Evolutionary conservation across 345 rosid genomes (phyloP).

Genomic region (Eucalyptus regnans): DNA sequence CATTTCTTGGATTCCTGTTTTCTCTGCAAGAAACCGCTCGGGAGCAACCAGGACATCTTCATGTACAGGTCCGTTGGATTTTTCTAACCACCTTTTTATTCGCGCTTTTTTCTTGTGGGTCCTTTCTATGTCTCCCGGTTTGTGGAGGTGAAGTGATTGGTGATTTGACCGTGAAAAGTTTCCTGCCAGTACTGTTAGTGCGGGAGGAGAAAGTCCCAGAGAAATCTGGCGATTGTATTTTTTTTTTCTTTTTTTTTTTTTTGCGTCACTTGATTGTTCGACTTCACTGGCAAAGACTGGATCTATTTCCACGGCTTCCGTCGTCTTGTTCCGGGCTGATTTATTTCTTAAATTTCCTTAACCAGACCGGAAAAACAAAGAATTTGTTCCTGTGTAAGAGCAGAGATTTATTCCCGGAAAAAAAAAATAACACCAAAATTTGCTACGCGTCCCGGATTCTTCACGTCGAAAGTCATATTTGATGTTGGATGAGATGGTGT

Average conservation of each 20-base stretch:
- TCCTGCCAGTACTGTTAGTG: background rate
- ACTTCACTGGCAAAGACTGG: background rate
- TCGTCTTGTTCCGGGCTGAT: background rate
- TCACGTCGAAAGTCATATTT: background rate
- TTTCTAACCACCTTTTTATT: no score
- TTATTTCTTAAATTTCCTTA: background rate
- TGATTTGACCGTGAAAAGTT: background rate
- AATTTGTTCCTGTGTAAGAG: background rate
- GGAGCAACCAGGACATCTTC: slow-evolving; percentile 62
- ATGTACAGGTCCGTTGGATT: slow-evolving; percentile 54
- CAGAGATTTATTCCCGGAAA: background rate
- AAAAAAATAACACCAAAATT: background rate
- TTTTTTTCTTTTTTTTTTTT: background rate
- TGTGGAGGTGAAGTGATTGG: background rate
- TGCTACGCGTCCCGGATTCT: background rate
- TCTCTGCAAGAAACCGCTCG: slow-evolving; percentile 58
- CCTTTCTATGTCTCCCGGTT: background rate
- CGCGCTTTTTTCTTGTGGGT: no score
- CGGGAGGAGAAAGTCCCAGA: background rate
- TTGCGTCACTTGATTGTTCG: background rate
- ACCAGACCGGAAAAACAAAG: background rate
- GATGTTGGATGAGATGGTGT: background rate
- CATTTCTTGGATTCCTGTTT: slow-evolving; percentile 65
- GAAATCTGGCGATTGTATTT: background rate
- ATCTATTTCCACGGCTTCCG: background rate